Base-by-base conservation (phyloP, 1,284 basidiomycete species). In the Amylostereum areolatum region DNA sequence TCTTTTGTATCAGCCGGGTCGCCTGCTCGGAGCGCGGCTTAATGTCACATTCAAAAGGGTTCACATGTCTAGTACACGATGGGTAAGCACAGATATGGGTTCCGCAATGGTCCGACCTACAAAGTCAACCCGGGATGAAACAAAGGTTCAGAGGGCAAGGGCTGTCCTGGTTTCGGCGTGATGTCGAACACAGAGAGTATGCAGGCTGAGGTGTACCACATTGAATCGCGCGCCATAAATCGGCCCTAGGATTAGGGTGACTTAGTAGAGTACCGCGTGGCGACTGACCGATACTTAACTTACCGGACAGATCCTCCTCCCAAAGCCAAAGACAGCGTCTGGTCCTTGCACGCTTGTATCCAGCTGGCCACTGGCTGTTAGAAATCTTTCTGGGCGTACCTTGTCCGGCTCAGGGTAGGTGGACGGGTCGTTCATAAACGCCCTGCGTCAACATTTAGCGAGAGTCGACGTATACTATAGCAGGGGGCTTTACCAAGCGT, bases 191-290 rank as follows among this genome's bases (percentile, higher is more conserved):
- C 52, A 7, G 64, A 59, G 10, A 66, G 48, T 0, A 61, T 52
- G 7, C 57, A 61, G 0, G 60, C 62, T 24, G 67, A 45, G 1
- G 61, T 50, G 36, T 68, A 54, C 55, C 58, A 69, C n/a, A 69
- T 47, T 2, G 59, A 56, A 12, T 59, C 54, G 29, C 63, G 58
- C 1, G 66, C 66, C 28, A 68, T 51, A 49, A 52, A 58, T 1
- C 58, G 53, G 1, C 66, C 66, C 18, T 18, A 18, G 18, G 18
- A 18, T 18, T 18, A 18, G 18, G 18, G 18, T 18, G 18, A 18
- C 18, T 18, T 18, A 18, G 18, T 18, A 18, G 18, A 18, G 18
- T 18, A 18, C 18, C 18, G 18, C 18, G 18, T 18, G 18, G 18
- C 18, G 18, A 18, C 18, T 18, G 18, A 18, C 18, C 18, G 18